Evolutionary conservation across 2,329 filamentous ascomycete genomes (phyloP).

Genomic region (Botrytis hyacinthi): DNA sequence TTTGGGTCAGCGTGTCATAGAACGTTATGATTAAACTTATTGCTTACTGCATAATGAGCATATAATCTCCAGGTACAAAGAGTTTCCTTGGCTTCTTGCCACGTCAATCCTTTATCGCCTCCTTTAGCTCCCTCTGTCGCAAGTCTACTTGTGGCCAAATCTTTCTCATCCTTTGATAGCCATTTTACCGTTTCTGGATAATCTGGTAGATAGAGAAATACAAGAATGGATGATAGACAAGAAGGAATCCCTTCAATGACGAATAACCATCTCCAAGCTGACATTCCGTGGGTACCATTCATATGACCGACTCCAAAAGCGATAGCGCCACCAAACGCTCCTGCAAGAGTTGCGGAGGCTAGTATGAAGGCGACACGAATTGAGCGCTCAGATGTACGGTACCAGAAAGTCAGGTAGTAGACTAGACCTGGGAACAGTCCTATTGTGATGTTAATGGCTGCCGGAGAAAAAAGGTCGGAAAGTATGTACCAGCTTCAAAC

Average conservation of each 20-base stretch:
- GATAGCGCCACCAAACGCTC: slow-evolving; percentile 38
- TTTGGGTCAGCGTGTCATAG: neutral
- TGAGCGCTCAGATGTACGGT: slow-evolving; percentile 34
- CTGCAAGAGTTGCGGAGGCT: slow-evolving; percentile 36
- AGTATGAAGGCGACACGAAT: slow-evolving; percentile 37
- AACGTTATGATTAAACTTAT: neutral
- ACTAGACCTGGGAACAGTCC: slow-evolving; percentile 44
- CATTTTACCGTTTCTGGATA: slow-evolving; percentile 49
- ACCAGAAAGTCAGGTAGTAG: slow-evolving; percentile 39
- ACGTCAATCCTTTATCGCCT: slow-evolving; percentile 46
- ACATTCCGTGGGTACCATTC: slow-evolving; percentile 31
- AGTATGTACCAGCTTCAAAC: slow-evolving; percentile 46
- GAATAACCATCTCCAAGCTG: slow-evolving; percentile 38
- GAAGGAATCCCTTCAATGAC: slow-evolving; percentile 37
- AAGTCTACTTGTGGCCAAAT: slow-evolving; percentile 43
- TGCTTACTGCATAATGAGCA: slow-evolving; percentile 49
- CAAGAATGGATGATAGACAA: slow-evolving; percentile 49
- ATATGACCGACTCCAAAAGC: slow-evolving; percentile 37
- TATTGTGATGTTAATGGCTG: slow-evolving; percentile 40
- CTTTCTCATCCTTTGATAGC: slow-evolving; percentile 46
- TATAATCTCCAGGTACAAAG: slow-evolving; percentile 52
- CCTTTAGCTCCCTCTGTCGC: slow-evolving; percentile 44
- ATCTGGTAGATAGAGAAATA: slow-evolving; percentile 49
- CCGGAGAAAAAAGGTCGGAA: slow-evolving; percentile 40
- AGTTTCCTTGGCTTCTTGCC: slow-evolving; percentile 47